A percentile compares a stretch with the other conserved stretches of the same genome.
Evolutionary conservation across 768 basidiomycete species (phyloP).

Genomic region (Cantharellus cinnabarinus): DNA sequence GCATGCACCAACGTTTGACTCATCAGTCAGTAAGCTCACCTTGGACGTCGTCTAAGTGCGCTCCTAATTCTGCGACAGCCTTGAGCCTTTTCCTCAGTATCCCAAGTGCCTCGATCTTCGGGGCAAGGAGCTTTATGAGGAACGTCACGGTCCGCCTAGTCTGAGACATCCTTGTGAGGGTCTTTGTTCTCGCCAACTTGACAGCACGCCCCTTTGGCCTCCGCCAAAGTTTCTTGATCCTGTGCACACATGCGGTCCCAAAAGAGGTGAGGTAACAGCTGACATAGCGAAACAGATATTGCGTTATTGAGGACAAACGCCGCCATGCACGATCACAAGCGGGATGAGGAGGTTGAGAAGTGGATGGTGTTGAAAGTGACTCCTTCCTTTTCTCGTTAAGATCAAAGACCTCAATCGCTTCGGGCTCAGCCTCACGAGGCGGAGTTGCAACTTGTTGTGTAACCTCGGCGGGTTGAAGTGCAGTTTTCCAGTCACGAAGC

Average conservation of each 20-base stretch:
- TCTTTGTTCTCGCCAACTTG: conserved; percentile 16
- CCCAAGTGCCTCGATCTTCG: conserved; percentile 66
- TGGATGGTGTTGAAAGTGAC: not conserved
- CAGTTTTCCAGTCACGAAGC: not conserved
- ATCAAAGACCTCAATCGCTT: not conserved
- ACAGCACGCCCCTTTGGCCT: not conserved
- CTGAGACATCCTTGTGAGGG: conserved; percentile 58
- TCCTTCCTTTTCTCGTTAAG: not conserved
- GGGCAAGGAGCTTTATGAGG: conserved; percentile 47
- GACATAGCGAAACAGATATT: too few species aligned
- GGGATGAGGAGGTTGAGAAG: not conserved
- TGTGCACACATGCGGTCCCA: not conserved
- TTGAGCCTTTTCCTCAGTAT: conserved; percentile 58
- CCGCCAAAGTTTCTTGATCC: not conserved
- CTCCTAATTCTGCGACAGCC: conserved; percentile 21
- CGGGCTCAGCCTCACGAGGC: too few species aligned
- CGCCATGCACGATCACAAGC: too few species aligned
- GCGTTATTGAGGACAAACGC: too few species aligned
- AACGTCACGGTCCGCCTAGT: conserved; percentile 63
- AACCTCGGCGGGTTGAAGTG: not conserved
- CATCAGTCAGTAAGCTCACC: conserved; percentile 25
- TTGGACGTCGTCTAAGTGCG: conserved; percentile 77
- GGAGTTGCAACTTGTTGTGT: too few species aligned
- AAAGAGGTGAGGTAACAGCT: not conserved
- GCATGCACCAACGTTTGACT: not conserved